These are phyloP conservation scores for Arbutus unedo DNA, from an alignment of 148 eudicot genomes.

Conservation along the genomic window DNA sequence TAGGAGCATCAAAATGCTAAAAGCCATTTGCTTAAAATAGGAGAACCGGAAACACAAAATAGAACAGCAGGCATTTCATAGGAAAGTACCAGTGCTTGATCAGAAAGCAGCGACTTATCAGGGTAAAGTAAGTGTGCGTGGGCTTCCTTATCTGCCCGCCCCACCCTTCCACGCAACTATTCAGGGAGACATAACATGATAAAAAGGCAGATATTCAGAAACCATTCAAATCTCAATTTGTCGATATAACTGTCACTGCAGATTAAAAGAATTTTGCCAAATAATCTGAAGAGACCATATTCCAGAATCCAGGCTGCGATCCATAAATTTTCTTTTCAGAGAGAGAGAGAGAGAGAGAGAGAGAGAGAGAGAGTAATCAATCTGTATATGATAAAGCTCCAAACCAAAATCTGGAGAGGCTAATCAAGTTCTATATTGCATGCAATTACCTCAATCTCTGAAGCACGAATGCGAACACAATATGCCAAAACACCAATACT, in stretches of 20 bases:
- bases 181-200: neutral
- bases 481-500: too few relatives aligned
- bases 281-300: neutral
- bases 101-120: slow-evolving; percentile 81
- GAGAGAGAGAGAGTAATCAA: neutral
- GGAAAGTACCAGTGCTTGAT: slow-evolving; percentile 66
- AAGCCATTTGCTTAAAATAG: neutral
- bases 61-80: slow-evolving; percentile 4
- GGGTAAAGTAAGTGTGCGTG: slow-evolving; percentile 86
- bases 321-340: neutral
- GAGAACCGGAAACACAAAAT: neutral
- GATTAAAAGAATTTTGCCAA: neutral
- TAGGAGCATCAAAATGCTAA: neutral
- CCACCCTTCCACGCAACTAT: slow-evolving; percentile 95
- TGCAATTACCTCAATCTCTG: neutral
- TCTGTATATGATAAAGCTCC: neutral
- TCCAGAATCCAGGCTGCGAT: neutral
- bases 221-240: neutral
- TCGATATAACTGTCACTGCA: slow-evolving; percentile 9
- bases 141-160: slow-evolving; percentile 96
- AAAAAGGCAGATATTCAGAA: slow-evolving; percentile 9
- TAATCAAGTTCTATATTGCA: neutral
- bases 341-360: too few relatives aligned
- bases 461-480: too few relatives aligned
- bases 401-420: neutral